These are phyloP conservation scores for Acer negundo DNA, from an alignment of 345 rosid species.

Conservation along the genomic window DNA sequence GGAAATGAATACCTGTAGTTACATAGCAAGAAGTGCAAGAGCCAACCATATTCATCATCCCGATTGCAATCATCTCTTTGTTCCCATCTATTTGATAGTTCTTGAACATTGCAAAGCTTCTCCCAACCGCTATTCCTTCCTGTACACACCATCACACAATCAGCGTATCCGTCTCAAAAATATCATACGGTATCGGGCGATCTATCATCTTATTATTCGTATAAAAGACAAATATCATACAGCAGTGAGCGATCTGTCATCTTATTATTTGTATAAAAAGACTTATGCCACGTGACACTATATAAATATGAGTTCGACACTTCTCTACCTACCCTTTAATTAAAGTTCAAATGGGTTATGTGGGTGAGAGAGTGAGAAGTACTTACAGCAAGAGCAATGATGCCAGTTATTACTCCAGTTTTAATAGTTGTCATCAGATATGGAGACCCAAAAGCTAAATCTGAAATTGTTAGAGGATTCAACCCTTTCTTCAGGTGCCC, in stretches of 20 bases:
- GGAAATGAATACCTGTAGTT: constrained; percentile 55
- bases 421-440: constrained; percentile 60
- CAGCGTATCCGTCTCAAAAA: too few relatives aligned
- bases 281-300: neutral
- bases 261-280: neutral
- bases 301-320: too few relatives aligned
- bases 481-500: constrained; percentile 81
- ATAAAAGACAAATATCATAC: too few relatives aligned
- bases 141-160: constrained; percentile 20
- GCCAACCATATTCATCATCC: constrained; percentile 90
- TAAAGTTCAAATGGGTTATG: too few relatives aligned
- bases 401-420: constrained; percentile 80
- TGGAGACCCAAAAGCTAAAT: constrained; percentile 70
- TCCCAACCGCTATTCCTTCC: constrained; percentile 98
- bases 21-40: constrained; percentile 93
- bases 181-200: too few relatives aligned
- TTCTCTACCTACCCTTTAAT: too few relatives aligned
- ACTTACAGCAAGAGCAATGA: constrained; percentile 90
- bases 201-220: too few relatives aligned
- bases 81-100: constrained; percentile 91
- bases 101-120: constrained; percentile 91
- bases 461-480: constrained; percentile 71
- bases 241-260: too few relatives aligned
- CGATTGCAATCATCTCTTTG: constrained; percentile 97
- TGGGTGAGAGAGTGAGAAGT: constrained; percentile 12